These are phyloP conservation scores for Termitomyces sp. DNA, from an alignment of 768 basidiomycete genomes.

Conservation along the genomic window DNA sequence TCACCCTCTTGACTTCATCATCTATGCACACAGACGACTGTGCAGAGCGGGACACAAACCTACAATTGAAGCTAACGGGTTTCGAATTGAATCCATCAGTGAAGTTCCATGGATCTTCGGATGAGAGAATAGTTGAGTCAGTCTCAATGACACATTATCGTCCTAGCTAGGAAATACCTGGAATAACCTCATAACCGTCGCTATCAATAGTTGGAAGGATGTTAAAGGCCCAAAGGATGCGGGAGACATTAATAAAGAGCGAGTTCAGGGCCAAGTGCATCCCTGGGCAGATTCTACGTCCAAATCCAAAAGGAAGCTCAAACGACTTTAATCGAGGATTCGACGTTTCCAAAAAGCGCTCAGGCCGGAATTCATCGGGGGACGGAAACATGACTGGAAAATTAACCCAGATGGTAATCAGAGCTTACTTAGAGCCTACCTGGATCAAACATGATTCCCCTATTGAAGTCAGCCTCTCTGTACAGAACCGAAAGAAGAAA, in stretches of 20 bases:
- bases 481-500: not conserved
- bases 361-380: slow-evolving; percentile 18
- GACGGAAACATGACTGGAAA: slow-evolving; percentile 4
- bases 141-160: not conserved
- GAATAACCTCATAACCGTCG: slow-evolving; percentile 3
- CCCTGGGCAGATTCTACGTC: slow-evolving; percentile 32
- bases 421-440: not conserved
- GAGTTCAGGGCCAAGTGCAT: slow-evolving; percentile 29
- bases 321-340: slow-evolving; percentile 2
- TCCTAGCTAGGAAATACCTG: slow-evolving; percentile 2
- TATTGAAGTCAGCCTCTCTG: not conserved
- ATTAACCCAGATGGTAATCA: not conserved
- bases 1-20: slow-evolving; percentile 15
- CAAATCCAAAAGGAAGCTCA: slow-evolving; percentile 34
- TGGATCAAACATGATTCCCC: slow-evolving; percentile 11
- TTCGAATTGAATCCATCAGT: slow-evolving; percentile 30
- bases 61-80: slow-evolving; percentile 26
- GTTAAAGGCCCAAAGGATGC: slow-evolving; percentile 30
- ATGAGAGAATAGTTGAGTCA: not conserved
- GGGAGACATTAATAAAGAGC: slow-evolving; percentile 27
- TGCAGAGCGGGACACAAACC: slow-evolving; percentile 19
- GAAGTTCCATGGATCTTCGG: slow-evolving; percentile 22
- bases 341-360: slow-evolving; percentile 6
- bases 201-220: slow-evolving; percentile 17
- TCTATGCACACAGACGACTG: slow-evolving; percentile 18